phyloP scores from a whole-genome alignment of 345 rosid species.

The Orychophragmus violaceus region DNA sequence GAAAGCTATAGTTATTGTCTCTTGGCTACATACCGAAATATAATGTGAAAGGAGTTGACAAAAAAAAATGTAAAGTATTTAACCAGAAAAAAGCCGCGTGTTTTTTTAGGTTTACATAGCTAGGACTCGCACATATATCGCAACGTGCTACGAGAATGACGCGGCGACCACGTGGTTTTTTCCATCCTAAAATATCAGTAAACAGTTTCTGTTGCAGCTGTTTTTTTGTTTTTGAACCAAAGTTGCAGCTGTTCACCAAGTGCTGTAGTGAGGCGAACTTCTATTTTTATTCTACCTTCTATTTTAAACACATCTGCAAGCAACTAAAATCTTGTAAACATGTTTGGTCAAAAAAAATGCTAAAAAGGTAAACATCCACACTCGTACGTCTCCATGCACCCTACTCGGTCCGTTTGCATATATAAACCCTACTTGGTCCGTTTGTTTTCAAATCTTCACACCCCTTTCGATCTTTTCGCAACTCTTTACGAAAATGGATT shows the following conservation, averaged over 20 bases:
- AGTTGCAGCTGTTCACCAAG: no score
- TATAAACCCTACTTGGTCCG: not conserved
- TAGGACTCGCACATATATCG: not conserved
- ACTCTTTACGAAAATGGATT: not conserved
- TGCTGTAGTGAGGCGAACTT: no score
- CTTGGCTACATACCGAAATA: no score
- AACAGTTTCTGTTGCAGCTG: not conserved
- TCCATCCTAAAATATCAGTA: not conserved
- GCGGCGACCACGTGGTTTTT: not conserved
- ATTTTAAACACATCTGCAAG: not conserved
- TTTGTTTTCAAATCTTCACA: not conserved
- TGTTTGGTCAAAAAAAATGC: not conserved
- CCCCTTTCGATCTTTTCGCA: not conserved
- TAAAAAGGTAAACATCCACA: not conserved
- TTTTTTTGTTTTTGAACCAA: no score
- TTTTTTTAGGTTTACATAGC: no score
- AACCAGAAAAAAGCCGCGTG: no score
- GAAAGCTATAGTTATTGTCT: no score
- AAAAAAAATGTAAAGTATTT: no score
- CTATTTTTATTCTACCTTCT: no score
- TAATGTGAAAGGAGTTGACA: no score
- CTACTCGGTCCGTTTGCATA: not conserved
- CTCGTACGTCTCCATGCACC: not conserved
- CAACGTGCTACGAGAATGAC: not conserved
- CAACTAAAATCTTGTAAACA: not conserved